These are phyloP conservation scores for Sparassis latifolia DNA, from an alignment of 1,284 basidiomycete genomes.

Conservation along the genomic window DNA sequence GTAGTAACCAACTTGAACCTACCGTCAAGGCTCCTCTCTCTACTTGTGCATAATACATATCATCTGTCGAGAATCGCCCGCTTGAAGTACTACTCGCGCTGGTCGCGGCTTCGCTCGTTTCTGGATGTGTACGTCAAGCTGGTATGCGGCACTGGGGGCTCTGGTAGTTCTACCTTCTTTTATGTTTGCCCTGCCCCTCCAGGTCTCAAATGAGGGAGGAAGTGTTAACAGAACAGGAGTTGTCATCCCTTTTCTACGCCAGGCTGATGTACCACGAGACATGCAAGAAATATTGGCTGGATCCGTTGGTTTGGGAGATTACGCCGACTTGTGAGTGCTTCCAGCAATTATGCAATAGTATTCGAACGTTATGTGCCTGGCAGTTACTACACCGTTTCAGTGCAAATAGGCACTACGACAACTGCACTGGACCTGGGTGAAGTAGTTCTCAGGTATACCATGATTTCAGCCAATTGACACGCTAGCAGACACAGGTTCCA, in stretches of 20 bases:
- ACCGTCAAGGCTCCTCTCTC: too few species aligned
- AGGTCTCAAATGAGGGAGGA: neutral
- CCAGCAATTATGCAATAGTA: too few species aligned
- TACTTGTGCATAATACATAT: too few species aligned
- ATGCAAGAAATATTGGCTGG: slow-evolving; percentile 5
- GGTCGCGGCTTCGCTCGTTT: neutral
- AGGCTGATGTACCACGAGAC: slow-evolving; percentile 1
- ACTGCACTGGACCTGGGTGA: slow-evolving; percentile 24
- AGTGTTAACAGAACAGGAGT: neutral
- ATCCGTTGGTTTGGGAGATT: slow-evolving; percentile 6
- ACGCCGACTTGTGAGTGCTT: slow-evolving; percentile 6
- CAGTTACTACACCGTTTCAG: slow-evolving; percentile 26
- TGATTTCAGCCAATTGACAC: slow-evolving; percentile 9
- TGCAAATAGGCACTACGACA: slow-evolving; percentile 21
- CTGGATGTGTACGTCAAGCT: slow-evolving; percentile 2
- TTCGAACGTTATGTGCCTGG: too few species aligned
- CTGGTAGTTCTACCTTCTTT: neutral
- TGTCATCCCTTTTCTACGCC: slow-evolving; percentile 1
- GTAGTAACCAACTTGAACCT: too few species aligned
- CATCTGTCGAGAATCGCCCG: too few species aligned
- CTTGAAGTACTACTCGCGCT: too few species aligned
- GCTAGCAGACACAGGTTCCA: slow-evolving; percentile 26
- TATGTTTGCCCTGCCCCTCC: slow-evolving; percentile 2
- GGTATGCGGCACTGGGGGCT: neutral
- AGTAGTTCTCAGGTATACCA: neutral